phyloP scores from a whole-genome alignment of 495 filamentous ascomycete genomes.

The Aspergillus ostianus region DNA sequence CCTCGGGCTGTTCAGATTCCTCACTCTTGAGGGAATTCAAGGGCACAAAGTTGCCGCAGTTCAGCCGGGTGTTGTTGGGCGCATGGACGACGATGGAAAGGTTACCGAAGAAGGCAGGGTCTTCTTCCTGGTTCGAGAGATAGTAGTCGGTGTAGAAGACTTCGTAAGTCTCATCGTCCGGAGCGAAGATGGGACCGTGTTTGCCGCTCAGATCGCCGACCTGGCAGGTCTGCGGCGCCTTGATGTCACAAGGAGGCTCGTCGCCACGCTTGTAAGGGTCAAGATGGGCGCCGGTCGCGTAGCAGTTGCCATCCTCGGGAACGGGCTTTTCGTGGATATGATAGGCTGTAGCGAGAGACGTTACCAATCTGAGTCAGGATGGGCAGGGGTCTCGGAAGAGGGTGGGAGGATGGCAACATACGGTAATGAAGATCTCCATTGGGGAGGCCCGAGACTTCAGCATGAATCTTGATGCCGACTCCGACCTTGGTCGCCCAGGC shows the following conservation, averaged over 20 bases:
- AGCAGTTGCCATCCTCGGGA: slow-evolving; percentile 75
- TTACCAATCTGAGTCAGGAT: not conserved
- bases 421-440: not conserved
- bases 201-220: slow-evolving; percentile 85
- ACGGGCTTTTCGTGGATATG: slow-evolving; percentile 79
- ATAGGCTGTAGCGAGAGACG: slow-evolving; percentile 54
- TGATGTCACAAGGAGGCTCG: slow-evolving; percentile 59
- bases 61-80: slow-evolving; percentile 22
- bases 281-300: slow-evolving; percentile 63
- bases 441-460: slow-evolving; percentile 67
- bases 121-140: slow-evolving; percentile 55
- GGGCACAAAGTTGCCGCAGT: slow-evolving; percentile 32
- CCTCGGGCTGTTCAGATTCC: not conserved
- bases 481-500: slow-evolving; percentile 55
- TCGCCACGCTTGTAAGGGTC: slow-evolving; percentile 68
- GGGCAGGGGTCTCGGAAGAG: too few species aligned
- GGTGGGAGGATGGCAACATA: not conserved
- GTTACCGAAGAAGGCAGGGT: slow-evolving; percentile 73
- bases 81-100: slow-evolving; percentile 73
- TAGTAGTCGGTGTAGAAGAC: slow-evolving; percentile 64
- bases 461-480: slow-evolving; percentile 59
- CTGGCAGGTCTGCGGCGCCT: slow-evolving; percentile 67
- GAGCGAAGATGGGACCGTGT: slow-evolving; percentile 61
- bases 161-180: slow-evolving; percentile 33
- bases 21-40: not conserved